A percentile compares a stretch with the other conserved stretches of the same genome.
phyloP scores from a whole-genome alignment of 2,329 filamentous ascomycete genomes.

The Aspergillus unguis region DNA sequence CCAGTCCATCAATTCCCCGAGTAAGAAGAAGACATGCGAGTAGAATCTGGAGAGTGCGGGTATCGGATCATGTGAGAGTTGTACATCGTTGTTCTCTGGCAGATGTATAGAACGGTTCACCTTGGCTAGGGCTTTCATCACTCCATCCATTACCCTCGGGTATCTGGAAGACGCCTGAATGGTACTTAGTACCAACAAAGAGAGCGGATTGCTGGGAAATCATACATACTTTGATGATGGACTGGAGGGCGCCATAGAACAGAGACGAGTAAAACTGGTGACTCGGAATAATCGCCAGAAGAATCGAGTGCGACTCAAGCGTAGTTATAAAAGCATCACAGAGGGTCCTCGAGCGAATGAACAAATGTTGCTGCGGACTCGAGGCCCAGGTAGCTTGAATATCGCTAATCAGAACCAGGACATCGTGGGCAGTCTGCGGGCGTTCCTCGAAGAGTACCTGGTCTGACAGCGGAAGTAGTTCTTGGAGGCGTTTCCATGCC shows the following conservation, averaged over 20 bases:
- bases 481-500: conserved; percentile 36
- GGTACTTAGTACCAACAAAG: neutral
- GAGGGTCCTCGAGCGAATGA: conserved; percentile 25
- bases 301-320: conserved; percentile 25
- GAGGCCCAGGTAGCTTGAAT: conserved; percentile 30
- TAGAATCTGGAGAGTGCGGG: conserved; percentile 31
- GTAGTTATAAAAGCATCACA: conserved; percentile 30
- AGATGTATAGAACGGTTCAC: conserved; percentile 31
- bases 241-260: conserved; percentile 36
- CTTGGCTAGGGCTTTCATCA: conserved; percentile 31
- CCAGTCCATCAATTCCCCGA: conserved; percentile 39
- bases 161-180: conserved; percentile 35
- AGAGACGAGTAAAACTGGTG: conserved; percentile 29
- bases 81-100: conserved; percentile 12
- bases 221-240: conserved; percentile 33
- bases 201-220: neutral
- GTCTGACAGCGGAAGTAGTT: conserved; percentile 27
- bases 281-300: conserved; percentile 28
- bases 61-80: conserved; percentile 16
- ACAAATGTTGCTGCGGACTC: conserved; percentile 24
- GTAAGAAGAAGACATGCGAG: conserved; percentile 34
- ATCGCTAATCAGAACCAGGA: conserved; percentile 25
- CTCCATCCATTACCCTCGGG: conserved; percentile 34
- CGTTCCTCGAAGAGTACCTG: conserved; percentile 29
- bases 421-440: conserved; percentile 28